Evolutionary conservation across 1,139 yeast species (phyloP).

Genomic region (Diutina siamensis): DNA sequence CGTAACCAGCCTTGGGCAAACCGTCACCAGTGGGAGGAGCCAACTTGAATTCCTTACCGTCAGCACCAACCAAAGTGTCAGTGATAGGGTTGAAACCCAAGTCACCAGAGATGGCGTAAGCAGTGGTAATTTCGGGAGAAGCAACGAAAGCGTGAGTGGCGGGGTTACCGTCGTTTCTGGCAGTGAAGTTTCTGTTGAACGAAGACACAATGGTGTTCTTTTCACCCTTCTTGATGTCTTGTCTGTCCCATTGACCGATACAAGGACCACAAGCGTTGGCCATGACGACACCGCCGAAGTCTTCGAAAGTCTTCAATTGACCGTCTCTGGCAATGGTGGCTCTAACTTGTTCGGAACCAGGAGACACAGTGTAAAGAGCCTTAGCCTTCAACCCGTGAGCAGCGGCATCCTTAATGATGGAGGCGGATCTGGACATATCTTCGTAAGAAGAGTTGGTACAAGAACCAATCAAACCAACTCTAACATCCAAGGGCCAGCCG

Average conservation of each 20-base stretch:
- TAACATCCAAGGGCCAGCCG: conserved; percentile 91
- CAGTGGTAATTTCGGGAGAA: conserved; percentile 95
- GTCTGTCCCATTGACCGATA: conserved; percentile 99
- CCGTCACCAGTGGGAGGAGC: conserved; percentile 86
- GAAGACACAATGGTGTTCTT: conserved; percentile 97
- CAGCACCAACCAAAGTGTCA: conserved; percentile 84
- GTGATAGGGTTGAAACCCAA: conserved; percentile 97
- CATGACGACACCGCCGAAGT: conserved; percentile 88
- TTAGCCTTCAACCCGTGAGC: conserved; percentile 84
- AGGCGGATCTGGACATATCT: conserved; percentile 97
- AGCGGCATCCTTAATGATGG: conserved; percentile 85
- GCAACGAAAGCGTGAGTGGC: conserved; percentile 97
- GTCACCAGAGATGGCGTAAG: conserved; percentile 94
- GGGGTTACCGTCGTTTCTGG: conserved; percentile 99
- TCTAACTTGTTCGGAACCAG: conserved; percentile 99
- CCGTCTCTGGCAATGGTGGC: conserved; percentile 98
- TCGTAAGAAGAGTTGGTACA: conserved; percentile 99
- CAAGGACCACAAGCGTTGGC: conserved; percentile 99
- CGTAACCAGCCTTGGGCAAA: conserved; percentile 89
- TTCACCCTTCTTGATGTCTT: conserved; percentile 93
- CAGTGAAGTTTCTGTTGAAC: conserved; percentile 97
- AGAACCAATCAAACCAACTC: conserved; percentile 96
- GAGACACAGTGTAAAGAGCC: conserved; percentile 86
- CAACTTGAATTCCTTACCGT: conserved; percentile 93
- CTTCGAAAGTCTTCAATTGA: conserved; percentile 78